phyloP scores from a whole-genome alignment of 2,329 filamentous ascomycete genomes.

The Plenodomus lindquistii region DNA sequence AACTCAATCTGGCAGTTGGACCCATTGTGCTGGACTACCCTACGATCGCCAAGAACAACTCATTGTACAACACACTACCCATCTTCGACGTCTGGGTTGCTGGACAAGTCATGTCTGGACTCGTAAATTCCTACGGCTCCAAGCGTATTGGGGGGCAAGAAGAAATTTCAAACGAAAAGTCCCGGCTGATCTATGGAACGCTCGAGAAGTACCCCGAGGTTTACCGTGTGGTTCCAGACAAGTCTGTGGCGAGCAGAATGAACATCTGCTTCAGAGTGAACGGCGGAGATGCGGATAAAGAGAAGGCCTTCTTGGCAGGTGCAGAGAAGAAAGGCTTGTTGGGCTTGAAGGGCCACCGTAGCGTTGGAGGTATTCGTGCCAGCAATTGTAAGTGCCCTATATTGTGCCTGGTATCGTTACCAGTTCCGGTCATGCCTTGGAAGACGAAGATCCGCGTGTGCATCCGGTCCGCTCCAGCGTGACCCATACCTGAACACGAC shows the following conservation, averaged over 20 bases:
- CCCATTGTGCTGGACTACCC: constrained; percentile 83
- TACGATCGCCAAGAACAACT: constrained; percentile 88
- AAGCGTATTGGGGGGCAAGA: constrained; percentile 77
- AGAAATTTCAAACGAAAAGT: constrained; percentile 73
- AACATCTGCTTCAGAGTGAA: constrained; percentile 90
- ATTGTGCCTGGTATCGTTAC: constrained; percentile 1
- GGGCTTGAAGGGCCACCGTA: constrained; percentile 87
- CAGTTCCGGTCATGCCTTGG: background rate
- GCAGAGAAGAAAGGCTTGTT: constrained; percentile 70
- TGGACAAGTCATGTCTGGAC: constrained; percentile 80
- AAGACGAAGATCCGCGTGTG: background rate
- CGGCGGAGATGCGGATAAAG: constrained; percentile 67
- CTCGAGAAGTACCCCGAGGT: constrained; percentile 73
- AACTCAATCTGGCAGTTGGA: constrained; percentile 74
- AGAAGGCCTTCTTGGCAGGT: constrained; percentile 79
- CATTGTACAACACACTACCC: constrained; percentile 91
- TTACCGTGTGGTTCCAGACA: constrained; percentile 80
- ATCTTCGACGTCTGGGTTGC: constrained; percentile 94
- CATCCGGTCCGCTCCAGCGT: background rate
- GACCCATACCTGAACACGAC: background rate
- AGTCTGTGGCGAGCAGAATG: constrained; percentile 79
- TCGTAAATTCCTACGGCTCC: constrained; percentile 67
- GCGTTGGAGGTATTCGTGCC: constrained; percentile 81
- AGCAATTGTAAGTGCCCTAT: constrained; percentile 65
- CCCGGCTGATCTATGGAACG: constrained; percentile 72